These are phyloP conservation scores for Volvox reticuliferus DNA, from an alignment of 139 green algal genomes.

Conservation along the genomic window DNA sequence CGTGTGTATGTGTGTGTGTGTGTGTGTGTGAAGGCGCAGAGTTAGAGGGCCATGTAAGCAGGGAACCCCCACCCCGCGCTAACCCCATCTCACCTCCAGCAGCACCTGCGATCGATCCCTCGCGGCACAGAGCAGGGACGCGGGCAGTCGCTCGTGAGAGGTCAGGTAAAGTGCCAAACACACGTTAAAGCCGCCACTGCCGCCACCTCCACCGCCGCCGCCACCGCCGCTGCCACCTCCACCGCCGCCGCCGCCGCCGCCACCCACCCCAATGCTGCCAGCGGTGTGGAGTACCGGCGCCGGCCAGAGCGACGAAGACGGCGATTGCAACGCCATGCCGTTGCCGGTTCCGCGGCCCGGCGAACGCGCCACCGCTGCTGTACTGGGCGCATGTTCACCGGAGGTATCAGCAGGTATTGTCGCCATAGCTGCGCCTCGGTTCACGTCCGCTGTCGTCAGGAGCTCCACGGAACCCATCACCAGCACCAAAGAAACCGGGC, in stretches of 20 bases:
- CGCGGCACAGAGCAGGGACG: conserved; percentile 24
- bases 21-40: too few species aligned
- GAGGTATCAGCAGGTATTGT: too few species aligned
- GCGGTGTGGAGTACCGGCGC: not conserved
- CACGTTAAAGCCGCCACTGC: not conserved
- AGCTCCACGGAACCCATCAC: conserved; percentile 10
- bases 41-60: too few species aligned
- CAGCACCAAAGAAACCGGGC: conserved; percentile 18
- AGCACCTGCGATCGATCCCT: conserved; percentile 12
- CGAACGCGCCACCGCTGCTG: not conserved
- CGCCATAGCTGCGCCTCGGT: not conserved
- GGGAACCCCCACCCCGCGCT: not conserved
- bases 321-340: not conserved
- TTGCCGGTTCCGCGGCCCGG: not conserved
- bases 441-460: not conserved
- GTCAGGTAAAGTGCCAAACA: conserved; percentile 36
- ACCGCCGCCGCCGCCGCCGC: not conserved
- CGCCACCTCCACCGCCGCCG: not conserved
- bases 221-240: not conserved
- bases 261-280: not conserved
- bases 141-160: not conserved
- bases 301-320: not conserved
- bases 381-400: not conserved
- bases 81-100: conserved; percentile 44
- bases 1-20: too few species aligned